Evolutionary conservation across 2,329 filamentous ascomycete species (phyloP).

Genomic region (Ophiocordyceps robertsii): DNA sequence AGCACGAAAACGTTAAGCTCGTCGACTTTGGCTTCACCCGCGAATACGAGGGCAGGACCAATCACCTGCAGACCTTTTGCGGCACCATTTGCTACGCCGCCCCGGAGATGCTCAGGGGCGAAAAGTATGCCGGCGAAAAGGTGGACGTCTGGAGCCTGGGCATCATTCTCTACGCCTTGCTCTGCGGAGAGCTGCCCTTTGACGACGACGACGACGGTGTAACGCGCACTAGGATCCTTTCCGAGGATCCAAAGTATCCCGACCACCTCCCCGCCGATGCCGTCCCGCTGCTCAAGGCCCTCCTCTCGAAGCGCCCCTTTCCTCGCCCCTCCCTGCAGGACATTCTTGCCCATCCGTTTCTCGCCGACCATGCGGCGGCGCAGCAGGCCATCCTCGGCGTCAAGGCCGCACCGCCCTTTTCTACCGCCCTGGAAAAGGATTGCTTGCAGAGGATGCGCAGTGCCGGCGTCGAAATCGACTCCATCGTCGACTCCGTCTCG

Average conservation of each 20-base stretch:
- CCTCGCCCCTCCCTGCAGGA: conserved; percentile 71
- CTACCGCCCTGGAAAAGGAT: conserved; percentile 77
- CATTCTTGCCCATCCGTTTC: conserved; percentile 76
- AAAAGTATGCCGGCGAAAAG: conserved; percentile 96
- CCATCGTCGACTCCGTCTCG: conserved; percentile 86
- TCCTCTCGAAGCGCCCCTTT: conserved; percentile 86
- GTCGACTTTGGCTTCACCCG: conserved; percentile 97
- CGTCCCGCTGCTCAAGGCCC: conserved; percentile 56
- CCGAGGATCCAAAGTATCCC: conserved; percentile 74
- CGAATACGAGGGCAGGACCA: conserved; percentile 91
- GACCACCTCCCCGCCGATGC: conserved; percentile 68
- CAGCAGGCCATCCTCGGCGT: conserved; percentile 83
- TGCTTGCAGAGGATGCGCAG: conserved; percentile 85
- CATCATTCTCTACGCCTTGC: conserved; percentile 69
- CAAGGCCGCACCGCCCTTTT: conserved; percentile 68
- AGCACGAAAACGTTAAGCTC: conserved; percentile 92
- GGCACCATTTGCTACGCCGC: conserved; percentile 96
- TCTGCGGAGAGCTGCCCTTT: conserved; percentile 81
- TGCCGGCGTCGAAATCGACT: conserved; percentile 86
- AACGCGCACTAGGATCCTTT: conserved; percentile 75
- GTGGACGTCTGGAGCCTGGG: conserved; percentile 93
- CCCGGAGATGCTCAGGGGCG: conserved; percentile 95
- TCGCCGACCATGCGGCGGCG: conserved; percentile 72
- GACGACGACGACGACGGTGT: conserved; percentile 88
- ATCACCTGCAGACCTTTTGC: conserved; percentile 93